These are phyloP conservation scores for Tillandsia fasciculata DNA, from an alignment of 176 grass and related monocot genomes.

Conservation along the genomic window DNA sequence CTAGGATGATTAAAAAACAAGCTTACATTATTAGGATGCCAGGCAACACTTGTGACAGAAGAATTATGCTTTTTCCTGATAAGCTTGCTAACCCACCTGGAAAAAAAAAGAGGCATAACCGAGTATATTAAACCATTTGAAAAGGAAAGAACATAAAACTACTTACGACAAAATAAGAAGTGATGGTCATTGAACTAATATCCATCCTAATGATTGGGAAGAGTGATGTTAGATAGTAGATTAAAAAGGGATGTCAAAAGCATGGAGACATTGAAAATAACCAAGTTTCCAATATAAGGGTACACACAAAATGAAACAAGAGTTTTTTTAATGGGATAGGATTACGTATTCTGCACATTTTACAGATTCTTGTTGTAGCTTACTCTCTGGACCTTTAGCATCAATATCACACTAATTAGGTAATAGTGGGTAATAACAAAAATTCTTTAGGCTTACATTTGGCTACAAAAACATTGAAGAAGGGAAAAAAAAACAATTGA, in stretches of 20 bases:
- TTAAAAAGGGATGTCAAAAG: background rate
- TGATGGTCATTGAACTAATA: background rate
- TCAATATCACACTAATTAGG: too few species aligned
- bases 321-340: background rate
- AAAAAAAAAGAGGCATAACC: conserved; percentile 18
- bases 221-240: background rate
- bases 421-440: too few species aligned
- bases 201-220: background rate
- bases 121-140: background rate
- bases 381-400: too few species aligned
- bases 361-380: too few species aligned
- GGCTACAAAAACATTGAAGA: conserved; percentile 7
- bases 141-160: background rate
- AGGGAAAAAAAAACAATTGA: too few species aligned
- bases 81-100: conserved; percentile 98
- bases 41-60: conserved; percentile 83
- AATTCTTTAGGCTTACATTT: too few species aligned
- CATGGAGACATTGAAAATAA: background rate
- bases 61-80: conserved; percentile 96
- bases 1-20: background rate
- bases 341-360: background rate
- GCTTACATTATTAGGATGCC: conserved; percentile 99
- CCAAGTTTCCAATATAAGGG: background rate
- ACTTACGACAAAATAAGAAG: background rate
- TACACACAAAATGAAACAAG: background rate